Evolutionary conservation across 768 basidiomycete species (phyloP), one percentile per base, ranked within the genome.

Genomic region (Pisolithus tinctorius): DNA sequence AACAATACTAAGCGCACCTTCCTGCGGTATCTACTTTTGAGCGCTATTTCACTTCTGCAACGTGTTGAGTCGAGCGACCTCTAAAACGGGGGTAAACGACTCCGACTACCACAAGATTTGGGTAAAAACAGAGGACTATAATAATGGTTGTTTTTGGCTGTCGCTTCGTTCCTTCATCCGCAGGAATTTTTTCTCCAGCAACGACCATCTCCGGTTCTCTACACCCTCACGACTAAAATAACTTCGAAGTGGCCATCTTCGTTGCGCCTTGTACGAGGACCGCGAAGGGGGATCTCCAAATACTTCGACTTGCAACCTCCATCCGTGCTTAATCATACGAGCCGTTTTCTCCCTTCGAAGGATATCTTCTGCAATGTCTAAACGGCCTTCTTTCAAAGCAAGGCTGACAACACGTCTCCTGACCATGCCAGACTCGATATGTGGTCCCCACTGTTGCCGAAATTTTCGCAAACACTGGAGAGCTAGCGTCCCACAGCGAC

Each of bases 361-460:
- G 54, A 70, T 66, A 27, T 55, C 49, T 20, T 48, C 55, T 37
- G 63, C 67, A 51, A 85, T 76, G 58, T 81, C 80, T 54, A 71
- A 64, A 42, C 82, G 76, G 14, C 83, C 79, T 68, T 88, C 80
- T 63, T 83, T 85, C 49, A 84, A 59, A 29, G 84, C 86, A 44
- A 85, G 69, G 39, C 64, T 67, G 5, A 75, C 75, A 48, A 88
- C 64, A 39, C 83, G 78, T 51, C 81, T 76, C 59, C 78, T 74
- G 20, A 88, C 84, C 20, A 72, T 69, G 47, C 74, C 70, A 66
- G 85, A 80, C 57, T 77, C 77, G 5, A 84, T 68, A 25, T 63
- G 63, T 17, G 65, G 49, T 3, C 86, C 86, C 82, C 82, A 88
- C 56, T 71, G 69, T 48, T 62, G 61, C 56, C 70, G 70, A 62